Evolutionary conservation across 805 yeast genomes (phyloP).

Genomic region (Torulaspora maleeae): DNA sequence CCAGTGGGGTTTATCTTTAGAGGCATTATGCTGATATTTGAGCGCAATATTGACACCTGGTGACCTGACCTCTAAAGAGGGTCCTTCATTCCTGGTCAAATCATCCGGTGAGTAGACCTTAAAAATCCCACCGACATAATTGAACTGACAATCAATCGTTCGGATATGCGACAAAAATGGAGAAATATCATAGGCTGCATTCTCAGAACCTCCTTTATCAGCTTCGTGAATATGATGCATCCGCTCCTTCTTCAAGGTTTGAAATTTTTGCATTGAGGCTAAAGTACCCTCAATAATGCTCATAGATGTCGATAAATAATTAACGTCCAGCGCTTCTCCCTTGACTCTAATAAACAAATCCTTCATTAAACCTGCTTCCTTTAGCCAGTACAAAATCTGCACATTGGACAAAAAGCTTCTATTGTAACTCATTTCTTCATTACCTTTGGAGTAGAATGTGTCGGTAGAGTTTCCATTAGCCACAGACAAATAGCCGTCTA

Average conservation of each 20-base stretch:
- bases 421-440: slow-evolving; percentile 48
- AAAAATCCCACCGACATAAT: slow-evolving; percentile 68
- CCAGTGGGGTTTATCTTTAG: slow-evolving; percentile 23
- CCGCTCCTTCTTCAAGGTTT: slow-evolving; percentile 28
- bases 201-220: slow-evolving; percentile 7
- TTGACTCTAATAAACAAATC: slow-evolving; percentile 48
- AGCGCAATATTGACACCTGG: slow-evolving; percentile 65
- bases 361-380: slow-evolving; percentile 34
- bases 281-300: slow-evolving; percentile 49
- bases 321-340: slow-evolving; percentile 69
- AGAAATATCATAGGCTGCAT: slow-evolving; percentile 11
- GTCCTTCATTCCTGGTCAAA: slow-evolving; percentile 37
- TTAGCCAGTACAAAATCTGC: slow-evolving; percentile 44
- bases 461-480: slow-evolving; percentile 57
- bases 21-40: slow-evolving; percentile 40
- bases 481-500: slow-evolving; percentile 65
- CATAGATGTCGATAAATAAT: slow-evolving; percentile 53
- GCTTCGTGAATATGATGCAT: slow-evolving; percentile 10
- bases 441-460: slow-evolving; percentile 44
- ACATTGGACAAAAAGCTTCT: slow-evolving; percentile 66
- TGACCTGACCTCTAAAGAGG: slow-evolving; percentile 61
- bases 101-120: slow-evolving; percentile 38
- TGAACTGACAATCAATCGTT: slow-evolving; percentile 48
- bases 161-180: slow-evolving; percentile 28
- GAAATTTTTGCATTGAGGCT: slow-evolving; percentile 44